Evolutionary conservation across 169 alveolate genomes (phyloP).

Genomic region (Eimeria acervulina): DNA sequence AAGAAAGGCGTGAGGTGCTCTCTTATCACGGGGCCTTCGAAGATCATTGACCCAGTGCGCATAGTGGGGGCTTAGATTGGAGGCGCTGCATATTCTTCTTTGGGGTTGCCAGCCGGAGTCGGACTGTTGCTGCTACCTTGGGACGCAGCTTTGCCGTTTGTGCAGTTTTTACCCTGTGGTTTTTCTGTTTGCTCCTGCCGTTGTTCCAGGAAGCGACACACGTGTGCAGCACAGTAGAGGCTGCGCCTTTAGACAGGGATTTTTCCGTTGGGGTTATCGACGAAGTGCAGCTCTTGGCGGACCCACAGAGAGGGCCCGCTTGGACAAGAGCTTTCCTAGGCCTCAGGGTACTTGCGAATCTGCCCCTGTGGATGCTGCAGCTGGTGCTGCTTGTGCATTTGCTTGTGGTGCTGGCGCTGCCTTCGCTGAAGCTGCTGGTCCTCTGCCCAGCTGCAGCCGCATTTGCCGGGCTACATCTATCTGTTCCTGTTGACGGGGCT

Average conservation of each 20-base stretch:
- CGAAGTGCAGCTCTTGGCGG: slow-evolving; percentile 95
- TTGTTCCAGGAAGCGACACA: slow-evolving; percentile 88
- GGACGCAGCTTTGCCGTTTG: not conserved
- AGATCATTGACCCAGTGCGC: slow-evolving; percentile 76
- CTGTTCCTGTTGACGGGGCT: not conserved
- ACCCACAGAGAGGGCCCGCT: slow-evolving; percentile 93
- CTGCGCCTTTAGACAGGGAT: slow-evolving; percentile 88
- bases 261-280: slow-evolving; percentile 95
- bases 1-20: slow-evolving; percentile 88
- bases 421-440: not conserved
- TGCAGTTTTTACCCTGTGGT: not conserved
- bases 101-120: not conserved
- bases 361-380: not conserved
- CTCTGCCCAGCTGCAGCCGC: not conserved
- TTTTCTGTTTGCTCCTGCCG: slow-evolving; percentile 5
- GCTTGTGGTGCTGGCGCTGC: not conserved
- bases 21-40: slow-evolving; percentile 95
- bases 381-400: not conserved
- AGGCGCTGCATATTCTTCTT: not conserved
- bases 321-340: slow-evolving; percentile 96
- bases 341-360: slow-evolving; percentile 79
- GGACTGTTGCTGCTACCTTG: not conserved
- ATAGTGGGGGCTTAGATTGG: not conserved
- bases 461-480: not conserved
- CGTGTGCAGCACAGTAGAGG: slow-evolving; percentile 95